Conservation (phyloP, 805 yeast genomes). For the Candida piceae region DNA sequence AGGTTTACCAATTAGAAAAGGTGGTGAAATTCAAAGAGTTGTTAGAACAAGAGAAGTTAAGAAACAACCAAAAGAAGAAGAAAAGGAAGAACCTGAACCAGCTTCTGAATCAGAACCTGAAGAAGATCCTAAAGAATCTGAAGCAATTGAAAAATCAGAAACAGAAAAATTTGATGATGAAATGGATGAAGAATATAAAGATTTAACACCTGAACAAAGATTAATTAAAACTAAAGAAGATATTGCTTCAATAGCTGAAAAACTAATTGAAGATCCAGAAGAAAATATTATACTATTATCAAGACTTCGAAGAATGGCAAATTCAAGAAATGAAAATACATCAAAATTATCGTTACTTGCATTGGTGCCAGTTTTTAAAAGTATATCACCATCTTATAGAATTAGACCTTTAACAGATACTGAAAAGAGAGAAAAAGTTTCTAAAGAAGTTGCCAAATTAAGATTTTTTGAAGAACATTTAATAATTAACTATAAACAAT, state of each 20-base stretch:
- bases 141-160: conserved; percentile 11
- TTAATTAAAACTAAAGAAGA: conserved; percentile 69
- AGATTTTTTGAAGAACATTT: conserved; percentile 79
- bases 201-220: conserved; percentile 45
- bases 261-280: conserved; percentile 82
- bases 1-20: conserved; percentile 75
- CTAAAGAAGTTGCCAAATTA: conserved; percentile 73
- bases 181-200: conserved; percentile 38
- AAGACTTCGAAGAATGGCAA: conserved; percentile 65
- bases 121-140: conserved; percentile 8
- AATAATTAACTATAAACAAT: conserved; percentile 62
- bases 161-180: conserved; percentile 20
- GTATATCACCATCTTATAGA: conserved; percentile 81
- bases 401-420: conserved; percentile 78
- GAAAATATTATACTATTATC: conserved; percentile 64
- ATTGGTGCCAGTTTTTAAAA: conserved; percentile 76
- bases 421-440: conserved; percentile 76
- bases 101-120: conserved; percentile 9
- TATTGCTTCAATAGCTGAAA: conserved; percentile 75
- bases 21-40: conserved; percentile 72
- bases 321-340: conserved; percentile 59
- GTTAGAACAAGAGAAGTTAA: conserved; percentile 30
- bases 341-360: conserved; percentile 72
- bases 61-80: conserved; percentile 12
- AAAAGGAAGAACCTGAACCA: conserved; percentile 14